Base-by-base conservation (phyloP, 208 protist genomes). In the Leishmania guyanensis region DNA sequence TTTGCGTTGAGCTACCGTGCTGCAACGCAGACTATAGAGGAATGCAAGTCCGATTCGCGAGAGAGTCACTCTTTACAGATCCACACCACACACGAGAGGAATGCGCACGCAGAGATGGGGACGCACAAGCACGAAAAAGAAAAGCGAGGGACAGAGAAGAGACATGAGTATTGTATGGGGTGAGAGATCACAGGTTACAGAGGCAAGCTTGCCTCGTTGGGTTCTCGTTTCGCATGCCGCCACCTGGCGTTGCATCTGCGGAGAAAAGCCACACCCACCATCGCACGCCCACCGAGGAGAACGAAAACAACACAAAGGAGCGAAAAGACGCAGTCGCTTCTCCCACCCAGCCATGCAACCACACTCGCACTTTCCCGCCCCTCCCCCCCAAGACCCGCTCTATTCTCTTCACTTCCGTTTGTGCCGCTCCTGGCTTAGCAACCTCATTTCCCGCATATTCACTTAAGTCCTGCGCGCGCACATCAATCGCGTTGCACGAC, bases 401-500 rank as follows among this genome's bases (percentile, higher is more conserved):
- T 46, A 46, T 36, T 14, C 29, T n/a, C 65, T 70, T 8, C 1
- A 1, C 20, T 50, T 48, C 39, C 8, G 50, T 17, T 66, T 8
- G 10, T 9, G 10, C 6, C 16, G 6, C 53, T 71, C 36, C 14
- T 48, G 66, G 6, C n/a, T 51, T 29, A 29, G 71, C 5, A 36
- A 36, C 22, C 4, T 26, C 16, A 16, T 26, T 22, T 43, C n/a
- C 22, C 43, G 8, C 16, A 60, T 60, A 75, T 20, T n/a, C 50
- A 62, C 26, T 39, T 36, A 58, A 12, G 36, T 0, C 36, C 36
- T 39, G 16, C 43, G 43, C 48, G 26, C 70, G n/a, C 26, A 56
- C n/a, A 22, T 56, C n/a, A 72, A 36, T 72, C 68, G 43, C 43
- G 43, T 72, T 72, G 53, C 43, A 72, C 68, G 68, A 72, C 53